Evolutionary conservation across 495 filamentous ascomycete genomes (phyloP).

Genomic region (Penicillium waksmanii): DNA sequence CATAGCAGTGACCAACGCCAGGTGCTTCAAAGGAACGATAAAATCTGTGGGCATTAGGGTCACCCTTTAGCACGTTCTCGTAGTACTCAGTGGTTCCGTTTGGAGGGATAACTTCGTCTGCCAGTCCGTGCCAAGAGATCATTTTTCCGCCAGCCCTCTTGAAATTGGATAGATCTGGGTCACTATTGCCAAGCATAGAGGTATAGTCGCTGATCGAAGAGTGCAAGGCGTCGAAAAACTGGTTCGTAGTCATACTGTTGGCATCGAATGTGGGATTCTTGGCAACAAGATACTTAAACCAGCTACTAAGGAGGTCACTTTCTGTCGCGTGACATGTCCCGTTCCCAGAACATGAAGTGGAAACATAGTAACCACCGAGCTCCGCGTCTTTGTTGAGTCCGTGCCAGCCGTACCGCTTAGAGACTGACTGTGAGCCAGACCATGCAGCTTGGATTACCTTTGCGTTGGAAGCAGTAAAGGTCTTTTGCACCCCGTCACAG

Average conservation of each 20-base stretch:
- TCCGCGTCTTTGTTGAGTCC: not conserved
- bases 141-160: not conserved
- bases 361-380: not conserved
- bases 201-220: not conserved
- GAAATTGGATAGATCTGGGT: not conserved
- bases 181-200: not conserved
- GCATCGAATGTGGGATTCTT: not conserved
- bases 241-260: not conserved
- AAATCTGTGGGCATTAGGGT: conserved; percentile 1
- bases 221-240: not conserved
- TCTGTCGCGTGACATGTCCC: not conserved
- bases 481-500: conserved; percentile 39
- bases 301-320: not conserved
- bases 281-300: not conserved
- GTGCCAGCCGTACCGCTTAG: conserved; percentile 12
- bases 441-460: conserved; percentile 28
- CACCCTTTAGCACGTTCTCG: not conserved
- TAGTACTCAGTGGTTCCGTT: not conserved
- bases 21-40: conserved; percentile 12
- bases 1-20: conserved; percentile 4
- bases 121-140: not conserved
- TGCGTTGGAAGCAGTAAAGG: conserved; percentile 20
- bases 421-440: conserved; percentile 24
- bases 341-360: not conserved
- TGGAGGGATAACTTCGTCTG: not conserved